Conservation (phyloP, 371 early-diverging fungal genomes). For the Circinella umbellata region DNA sequence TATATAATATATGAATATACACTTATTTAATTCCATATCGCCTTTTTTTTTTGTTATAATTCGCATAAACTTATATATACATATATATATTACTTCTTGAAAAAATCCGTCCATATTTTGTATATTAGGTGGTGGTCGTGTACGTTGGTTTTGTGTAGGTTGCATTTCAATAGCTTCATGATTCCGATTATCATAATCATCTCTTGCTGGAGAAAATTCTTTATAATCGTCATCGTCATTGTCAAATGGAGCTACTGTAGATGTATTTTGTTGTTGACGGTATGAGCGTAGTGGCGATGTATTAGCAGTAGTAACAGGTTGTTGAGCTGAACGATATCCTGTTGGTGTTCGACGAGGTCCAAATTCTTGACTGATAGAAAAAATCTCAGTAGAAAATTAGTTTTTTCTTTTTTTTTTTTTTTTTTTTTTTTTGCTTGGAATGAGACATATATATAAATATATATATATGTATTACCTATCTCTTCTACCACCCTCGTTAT, state of each 20-base stretch:
- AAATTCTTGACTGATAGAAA: slow-evolving; percentile 7
- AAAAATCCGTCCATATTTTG: slow-evolving; percentile 46
- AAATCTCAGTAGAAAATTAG: not conserved
- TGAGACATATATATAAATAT: not conserved
- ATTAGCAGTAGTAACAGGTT: not conserved
- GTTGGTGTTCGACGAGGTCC: slow-evolving; percentile 20
- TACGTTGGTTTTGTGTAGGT: slow-evolving; percentile 13
- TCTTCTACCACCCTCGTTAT: not conserved
- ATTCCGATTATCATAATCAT: slow-evolving; percentile 4
- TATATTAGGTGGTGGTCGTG: slow-evolving; percentile 22
- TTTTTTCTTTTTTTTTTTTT: not conserved
- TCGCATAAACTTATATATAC: slow-evolving; percentile 11
- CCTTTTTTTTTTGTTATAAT: no score
- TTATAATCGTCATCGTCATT: slow-evolving; percentile 7
- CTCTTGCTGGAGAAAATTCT: not conserved
- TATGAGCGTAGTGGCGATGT: not conserved
- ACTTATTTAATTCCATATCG: no score
- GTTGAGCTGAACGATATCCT: slow-evolving; percentile 3
- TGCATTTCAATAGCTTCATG: slow-evolving; percentile 27
- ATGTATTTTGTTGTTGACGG: not conserved
- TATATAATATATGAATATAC: slow-evolving; percentile 13
- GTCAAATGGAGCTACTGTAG: not conserved
- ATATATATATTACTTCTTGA: slow-evolving; percentile 34
- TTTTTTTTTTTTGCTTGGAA: no score
- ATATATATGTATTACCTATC: slow-evolving; percentile 2